Base-by-base conservation (phyloP, 768 basidiomycete genomes). In the Suillus subalutaceus region DNA sequence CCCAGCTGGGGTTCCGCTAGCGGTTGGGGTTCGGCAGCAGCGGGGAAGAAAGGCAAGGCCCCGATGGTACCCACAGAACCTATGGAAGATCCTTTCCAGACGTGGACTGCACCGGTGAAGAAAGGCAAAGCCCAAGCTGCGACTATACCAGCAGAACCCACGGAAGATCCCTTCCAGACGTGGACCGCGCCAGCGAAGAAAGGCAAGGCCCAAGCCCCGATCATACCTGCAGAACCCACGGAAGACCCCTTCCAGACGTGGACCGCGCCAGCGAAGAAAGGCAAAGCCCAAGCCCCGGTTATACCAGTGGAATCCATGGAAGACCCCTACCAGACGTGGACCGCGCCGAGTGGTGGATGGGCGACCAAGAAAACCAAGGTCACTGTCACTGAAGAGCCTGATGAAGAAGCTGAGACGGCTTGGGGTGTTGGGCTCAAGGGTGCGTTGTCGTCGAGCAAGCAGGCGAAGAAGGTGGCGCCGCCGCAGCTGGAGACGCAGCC, bases 351-450 rank as follows among this genome's bases (percentile, higher is more conserved):
- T 15, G n/a, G n/a, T 58, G 57, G 8, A 38, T 26, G 37, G 26
- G 41, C 59, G 26, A 26, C 26, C 13, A 60, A 60, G 59, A 60
- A 60, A 26, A 4, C 59, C 30, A 60, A 60, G 18, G 20, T 63
- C 2, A 44, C 44, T 2, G 58, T 72, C 23, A 59, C 62, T 23
- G 75, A 70, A 60, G 72, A 71, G 61, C 57, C n/a, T n/a, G 74
- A 71, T 58, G 69, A 63, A 65, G 74, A 67, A 55, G 66, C 13
- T 15, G 26, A 16, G 6, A 65, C 66, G 55, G 56, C 62, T 12
- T 69, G 71, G 73, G 52, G 40, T n/a, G 46, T 46, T 23, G 62
- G 63, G 53, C 55, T 56, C 37, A 46, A 65, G 1, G 52, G 58
- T 55, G 38, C 57, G 1, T 41, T 48, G n/a, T 46, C 65, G 12